A percentile compares a stretch with the other conserved stretches of the same genome.
Evolutionary conservation across 2,329 filamentous ascomycete species (phyloP).

Genomic region (Epichloe aotearoae): DNA sequence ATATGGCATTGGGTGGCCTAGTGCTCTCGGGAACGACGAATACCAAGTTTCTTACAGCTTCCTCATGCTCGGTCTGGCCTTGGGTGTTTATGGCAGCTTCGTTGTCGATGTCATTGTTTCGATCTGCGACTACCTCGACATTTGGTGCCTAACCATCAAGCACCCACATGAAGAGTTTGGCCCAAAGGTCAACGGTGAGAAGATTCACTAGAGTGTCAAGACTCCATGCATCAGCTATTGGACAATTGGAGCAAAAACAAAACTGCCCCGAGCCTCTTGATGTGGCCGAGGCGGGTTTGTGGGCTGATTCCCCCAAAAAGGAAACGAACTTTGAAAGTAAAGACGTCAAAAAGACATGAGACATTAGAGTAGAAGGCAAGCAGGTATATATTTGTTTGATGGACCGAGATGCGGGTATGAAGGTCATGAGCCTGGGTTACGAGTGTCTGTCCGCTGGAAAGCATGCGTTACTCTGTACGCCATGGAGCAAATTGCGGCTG

Average conservation of each 20-base stretch:
- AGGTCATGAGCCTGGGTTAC: neutral
- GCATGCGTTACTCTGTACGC: neutral
- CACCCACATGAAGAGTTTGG: conserved; percentile 45
- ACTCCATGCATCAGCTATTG: neutral
- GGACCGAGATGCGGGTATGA: neutral
- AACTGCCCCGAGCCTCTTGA: neutral
- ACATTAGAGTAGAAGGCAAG: neutral
- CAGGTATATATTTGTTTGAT: neutral
- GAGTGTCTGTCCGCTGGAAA: neutral
- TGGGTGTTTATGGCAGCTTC: conserved; percentile 95
- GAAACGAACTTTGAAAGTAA: neutral
- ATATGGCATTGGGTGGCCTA: conserved; percentile 60
- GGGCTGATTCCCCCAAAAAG: neutral
- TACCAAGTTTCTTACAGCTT: conserved; percentile 91
- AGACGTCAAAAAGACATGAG: neutral
- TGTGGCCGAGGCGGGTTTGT: neutral
- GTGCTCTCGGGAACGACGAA: conserved; percentile 57
- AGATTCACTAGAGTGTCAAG: conserved; percentile 18
- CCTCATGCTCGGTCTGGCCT: conserved; percentile 65
- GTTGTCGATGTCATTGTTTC: conserved; percentile 94
- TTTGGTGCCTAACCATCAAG: conserved; percentile 98
- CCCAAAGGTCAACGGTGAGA: conserved; percentile 24
- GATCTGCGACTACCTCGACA: conserved; percentile 96
- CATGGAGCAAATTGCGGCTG: neutral
- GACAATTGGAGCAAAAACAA: neutral